phyloP scores from a whole-genome alignment of 306 rosid species.

The Astragalus membranaceus region DNA sequence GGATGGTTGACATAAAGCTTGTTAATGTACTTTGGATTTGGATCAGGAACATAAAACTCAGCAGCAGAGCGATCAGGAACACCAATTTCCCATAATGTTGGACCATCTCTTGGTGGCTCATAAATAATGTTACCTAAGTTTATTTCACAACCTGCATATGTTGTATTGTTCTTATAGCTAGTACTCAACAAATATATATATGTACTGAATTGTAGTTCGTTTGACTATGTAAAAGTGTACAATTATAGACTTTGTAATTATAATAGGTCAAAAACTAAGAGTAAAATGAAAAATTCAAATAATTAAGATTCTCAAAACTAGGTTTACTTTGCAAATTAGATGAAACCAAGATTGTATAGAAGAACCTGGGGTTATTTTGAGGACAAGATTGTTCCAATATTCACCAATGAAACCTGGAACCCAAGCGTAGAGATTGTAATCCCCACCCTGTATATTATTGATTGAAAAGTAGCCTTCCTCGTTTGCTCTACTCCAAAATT shows the following conservation, averaged over 20 bases:
- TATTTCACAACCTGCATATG: slow-evolving; percentile 41
- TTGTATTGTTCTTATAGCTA: background rate
- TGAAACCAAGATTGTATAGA: background rate
- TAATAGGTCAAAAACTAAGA: no score
- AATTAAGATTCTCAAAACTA: no score
- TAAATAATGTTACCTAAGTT: slow-evolving; percentile 45
- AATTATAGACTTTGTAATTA: no score
- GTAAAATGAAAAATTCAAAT: no score
- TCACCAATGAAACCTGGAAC: slow-evolving; percentile 71
- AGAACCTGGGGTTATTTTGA: slow-evolving; percentile 58
- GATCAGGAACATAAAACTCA: slow-evolving; percentile 73
- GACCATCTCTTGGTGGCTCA: slow-evolving; percentile 72
- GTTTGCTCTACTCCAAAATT: slow-evolving; percentile 65
- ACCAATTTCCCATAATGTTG: slow-evolving; percentile 89
- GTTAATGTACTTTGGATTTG: slow-evolving; percentile 63
- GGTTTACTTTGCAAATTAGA: no score
- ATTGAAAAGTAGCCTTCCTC: slow-evolving; percentile 54
- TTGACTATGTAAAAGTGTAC: no score
- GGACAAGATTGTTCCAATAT: slow-evolving; percentile 29
- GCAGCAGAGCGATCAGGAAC: slow-evolving; percentile 78
- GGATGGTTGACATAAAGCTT: slow-evolving; percentile 62
- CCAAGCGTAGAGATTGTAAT: slow-evolving; percentile 69
- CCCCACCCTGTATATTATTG: slow-evolving; percentile 39
- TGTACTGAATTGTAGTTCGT: no score
- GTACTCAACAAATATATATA: no score